A percentile compares a stretch with the other conserved stretches of the same genome.
These are phyloP conservation scores for Leccinum subspadiceum DNA, from an alignment of 1,284 basidiomycete species.

Conservation along the genomic window DNA sequence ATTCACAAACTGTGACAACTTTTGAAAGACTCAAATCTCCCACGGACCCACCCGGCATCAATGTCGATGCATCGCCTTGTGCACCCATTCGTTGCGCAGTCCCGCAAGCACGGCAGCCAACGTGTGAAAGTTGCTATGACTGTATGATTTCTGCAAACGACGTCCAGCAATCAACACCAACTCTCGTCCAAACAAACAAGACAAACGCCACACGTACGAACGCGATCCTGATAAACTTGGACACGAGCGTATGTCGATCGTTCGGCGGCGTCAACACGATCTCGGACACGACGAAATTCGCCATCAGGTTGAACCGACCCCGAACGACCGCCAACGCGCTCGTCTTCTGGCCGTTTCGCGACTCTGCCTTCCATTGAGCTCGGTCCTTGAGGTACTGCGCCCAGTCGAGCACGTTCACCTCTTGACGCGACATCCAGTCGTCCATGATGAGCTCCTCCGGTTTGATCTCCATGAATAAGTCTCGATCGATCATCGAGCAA, in stretches of 20 bases:
- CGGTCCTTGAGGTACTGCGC: constrained; percentile 75
- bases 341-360: constrained; percentile 55
- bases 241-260: constrained; percentile 67
- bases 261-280: constrained; percentile 66
- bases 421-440: constrained; percentile 62
- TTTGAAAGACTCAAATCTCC: no score
- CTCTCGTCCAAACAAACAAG: background rate
- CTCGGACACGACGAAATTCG: constrained; percentile 82
- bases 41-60: constrained; percentile 63
- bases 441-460: constrained; percentile 81
- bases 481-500: constrained; percentile 85
- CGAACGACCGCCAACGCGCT: constrained; percentile 74
- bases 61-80: constrained; percentile 62
- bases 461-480: constrained; percentile 37
- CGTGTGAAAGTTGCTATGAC: constrained; percentile 77
- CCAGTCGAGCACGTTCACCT: constrained; percentile 81
- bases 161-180: constrained; percentile 7
- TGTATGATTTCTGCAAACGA: constrained; percentile 73
- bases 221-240: constrained; percentile 84
- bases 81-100: constrained; percentile 72
- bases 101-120: constrained; percentile 82
- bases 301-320: constrained; percentile 86
- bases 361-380: constrained; percentile 66
- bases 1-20: no score
- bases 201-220: constrained; percentile 55